A percentile compares a stretch with the other conserved stretches of the same genome.
These are phyloP conservation scores for Melaleuca alternifolia DNA, from an alignment of 345 rosid species.

Conservation along the genomic window DNA sequence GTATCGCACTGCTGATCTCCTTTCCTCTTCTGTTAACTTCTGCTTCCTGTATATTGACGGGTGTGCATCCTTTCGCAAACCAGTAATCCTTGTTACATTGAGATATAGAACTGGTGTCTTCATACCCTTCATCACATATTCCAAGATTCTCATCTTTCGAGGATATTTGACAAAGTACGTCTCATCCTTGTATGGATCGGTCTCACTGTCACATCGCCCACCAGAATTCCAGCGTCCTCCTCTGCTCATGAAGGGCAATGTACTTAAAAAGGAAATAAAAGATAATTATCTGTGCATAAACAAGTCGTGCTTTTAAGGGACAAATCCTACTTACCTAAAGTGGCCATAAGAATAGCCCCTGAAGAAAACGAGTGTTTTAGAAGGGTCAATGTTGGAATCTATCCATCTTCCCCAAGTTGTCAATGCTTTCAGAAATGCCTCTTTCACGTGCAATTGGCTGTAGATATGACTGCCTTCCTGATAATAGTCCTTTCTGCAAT, in stretches of 20 bases:
- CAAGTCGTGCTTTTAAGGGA: background rate
- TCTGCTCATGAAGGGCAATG: conserved; percentile 4
- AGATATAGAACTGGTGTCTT: conserved; percentile 23
- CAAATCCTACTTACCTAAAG: conserved; percentile 16
- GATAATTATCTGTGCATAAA: background rate
- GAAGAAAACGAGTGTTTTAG: conserved; percentile 29
- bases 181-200: conserved; percentile 13
- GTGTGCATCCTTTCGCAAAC: conserved; percentile 33
- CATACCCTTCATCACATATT: conserved; percentile 17
- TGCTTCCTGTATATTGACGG: conserved; percentile 31
- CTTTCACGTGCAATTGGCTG: conserved; percentile 12
- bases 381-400: conserved; percentile 20
- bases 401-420: conserved; percentile 40
- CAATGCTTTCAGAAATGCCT: conserved; percentile 32
- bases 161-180: conserved; percentile 15
- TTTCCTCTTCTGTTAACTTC: conserved; percentile 13
- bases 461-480: conserved; percentile 32
- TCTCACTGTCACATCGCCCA: conserved; percentile 28
- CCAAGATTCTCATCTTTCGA: conserved; percentile 23
- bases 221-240: conserved; percentile 46
- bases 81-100: conserved; percentile 29
- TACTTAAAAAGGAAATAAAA: background rate
- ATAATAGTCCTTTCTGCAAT: conserved; percentile 30
- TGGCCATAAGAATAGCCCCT: conserved; percentile 31
- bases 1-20: conserved; percentile 1